Conservation (phyloP, 2,329 filamentous ascomycete genomes). For the Sporothrix globosa region DNA sequence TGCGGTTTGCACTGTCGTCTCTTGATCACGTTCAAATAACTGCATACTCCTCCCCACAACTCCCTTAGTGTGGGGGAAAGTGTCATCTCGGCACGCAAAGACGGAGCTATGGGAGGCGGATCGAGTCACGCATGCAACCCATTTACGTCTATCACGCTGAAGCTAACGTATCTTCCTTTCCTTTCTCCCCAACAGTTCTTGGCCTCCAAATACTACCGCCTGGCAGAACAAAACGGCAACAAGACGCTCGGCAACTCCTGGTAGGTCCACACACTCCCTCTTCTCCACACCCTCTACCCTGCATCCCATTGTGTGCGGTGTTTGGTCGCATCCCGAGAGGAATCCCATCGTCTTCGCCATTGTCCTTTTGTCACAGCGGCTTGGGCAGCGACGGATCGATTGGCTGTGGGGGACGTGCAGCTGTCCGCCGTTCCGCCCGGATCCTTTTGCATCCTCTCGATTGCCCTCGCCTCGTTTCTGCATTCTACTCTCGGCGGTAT, state of each 20-base stretch:
- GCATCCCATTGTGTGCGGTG: background rate
- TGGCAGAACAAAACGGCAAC: conserved; percentile 84
- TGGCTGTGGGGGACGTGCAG: conserved; percentile 40
- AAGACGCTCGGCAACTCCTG: conserved; percentile 94
- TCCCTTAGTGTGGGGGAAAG: background rate
- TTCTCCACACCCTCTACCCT: conserved; percentile 32
- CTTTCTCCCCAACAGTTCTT: conserved; percentile 58
- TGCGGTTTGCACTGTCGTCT: background rate
- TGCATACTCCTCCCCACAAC: conserved; percentile 10
- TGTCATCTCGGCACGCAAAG: background rate
- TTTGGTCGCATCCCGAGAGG: conserved; percentile 8
- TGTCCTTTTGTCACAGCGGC: conserved; percentile 42
- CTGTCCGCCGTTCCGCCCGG: background rate
- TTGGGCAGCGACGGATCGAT: conserved; percentile 40
- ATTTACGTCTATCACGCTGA: conserved; percentile 31
- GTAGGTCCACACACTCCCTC: conserved; percentile 60
- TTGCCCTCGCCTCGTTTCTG: background rate
- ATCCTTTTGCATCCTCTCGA: background rate
- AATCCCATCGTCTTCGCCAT: background rate
- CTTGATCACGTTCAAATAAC: background rate
- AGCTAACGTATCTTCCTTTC: conserved; percentile 49
- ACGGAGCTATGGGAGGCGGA: conserved; percentile 3
- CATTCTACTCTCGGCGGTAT: background rate
- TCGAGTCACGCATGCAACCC: background rate
- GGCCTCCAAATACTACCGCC: conserved; percentile 86